Evolutionary conservation across 2,329 filamentous ascomycete species (phyloP).

Genomic region (Epichloe sp.): DNA sequence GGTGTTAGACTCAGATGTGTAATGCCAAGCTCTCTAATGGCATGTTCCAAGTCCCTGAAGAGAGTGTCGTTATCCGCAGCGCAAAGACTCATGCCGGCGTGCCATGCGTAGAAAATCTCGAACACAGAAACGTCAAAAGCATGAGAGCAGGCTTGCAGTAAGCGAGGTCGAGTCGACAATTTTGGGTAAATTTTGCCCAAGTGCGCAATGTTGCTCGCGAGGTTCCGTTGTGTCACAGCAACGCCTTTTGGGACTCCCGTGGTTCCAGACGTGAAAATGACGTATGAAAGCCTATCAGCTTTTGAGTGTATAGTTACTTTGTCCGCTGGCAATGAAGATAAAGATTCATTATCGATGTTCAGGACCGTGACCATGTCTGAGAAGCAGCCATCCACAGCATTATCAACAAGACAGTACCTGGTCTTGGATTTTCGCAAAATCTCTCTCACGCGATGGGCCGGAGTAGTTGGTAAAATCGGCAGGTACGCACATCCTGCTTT

Average conservation of each 20-base stretch:
- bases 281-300: slow-evolving; percentile 50
- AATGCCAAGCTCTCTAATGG: slow-evolving; percentile 48
- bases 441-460: slow-evolving; percentile 41
- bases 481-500: slow-evolving; percentile 70
- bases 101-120: slow-evolving; percentile 81
- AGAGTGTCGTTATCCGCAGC: slow-evolving; percentile 60
- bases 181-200: slow-evolving; percentile 55
- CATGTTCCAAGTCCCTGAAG: slow-evolving; percentile 56
- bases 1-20: slow-evolving; percentile 81
- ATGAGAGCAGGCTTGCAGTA: slow-evolving; percentile 74
- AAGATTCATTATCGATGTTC: slow-evolving; percentile 18
- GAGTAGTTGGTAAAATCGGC: slow-evolving; percentile 64
- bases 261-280: slow-evolving; percentile 74
- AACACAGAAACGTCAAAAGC: slow-evolving; percentile 83
- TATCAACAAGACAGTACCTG: slow-evolving; percentile 29
- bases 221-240: slow-evolving; percentile 60
- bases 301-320: slow-evolving; percentile 27
- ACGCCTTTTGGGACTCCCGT: slow-evolving; percentile 74
- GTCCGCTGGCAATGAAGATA: slow-evolving; percentile 17
- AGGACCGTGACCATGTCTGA: slow-evolving; percentile 14
- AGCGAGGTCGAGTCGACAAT: slow-evolving; percentile 30
- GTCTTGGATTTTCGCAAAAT: slow-evolving; percentile 51
- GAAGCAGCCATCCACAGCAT: slow-evolving; percentile 8
- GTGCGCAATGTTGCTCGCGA: slow-evolving; percentile 61
- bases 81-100: slow-evolving; percentile 64